phyloP scores from a whole-genome alignment of 2,329 filamentous ascomycete species.

The Verticillium nonalfalfae region DNA sequence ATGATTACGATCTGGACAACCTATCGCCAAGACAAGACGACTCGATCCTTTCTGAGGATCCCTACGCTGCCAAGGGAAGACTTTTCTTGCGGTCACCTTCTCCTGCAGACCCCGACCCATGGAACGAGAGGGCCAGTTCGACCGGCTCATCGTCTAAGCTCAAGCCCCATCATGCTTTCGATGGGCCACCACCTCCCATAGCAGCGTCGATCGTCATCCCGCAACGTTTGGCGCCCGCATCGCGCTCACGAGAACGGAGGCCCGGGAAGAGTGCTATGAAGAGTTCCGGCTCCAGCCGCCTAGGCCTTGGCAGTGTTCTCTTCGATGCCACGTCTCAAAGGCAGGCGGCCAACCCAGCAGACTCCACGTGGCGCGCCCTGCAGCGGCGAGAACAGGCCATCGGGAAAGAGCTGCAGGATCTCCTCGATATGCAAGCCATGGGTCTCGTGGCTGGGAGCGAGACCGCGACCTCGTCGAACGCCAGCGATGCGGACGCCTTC shows the following conservation, averaged over 20 bases:
- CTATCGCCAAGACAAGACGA: constrained; percentile 29
- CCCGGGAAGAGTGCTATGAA: not conserved
- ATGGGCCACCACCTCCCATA: constrained; percentile 45
- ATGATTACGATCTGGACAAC: constrained; percentile 30
- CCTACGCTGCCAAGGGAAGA: constrained; percentile 11
- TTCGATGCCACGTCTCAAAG: constrained; percentile 25
- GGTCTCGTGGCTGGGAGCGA: constrained; percentile 32
- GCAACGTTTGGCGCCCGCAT: constrained; percentile 9
- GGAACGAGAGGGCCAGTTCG: constrained; percentile 14
- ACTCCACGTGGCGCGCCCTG: constrained; percentile 40
- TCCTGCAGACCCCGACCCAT: constrained; percentile 4
- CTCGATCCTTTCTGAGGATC: constrained; percentile 14
- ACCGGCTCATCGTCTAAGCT: constrained; percentile 23
- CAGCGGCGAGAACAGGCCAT: constrained; percentile 38
- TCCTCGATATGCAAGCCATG: constrained; percentile 42
- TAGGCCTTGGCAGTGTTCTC: constrained; percentile 26
- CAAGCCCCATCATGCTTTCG: constrained; percentile 31
- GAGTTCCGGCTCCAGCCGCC: constrained; percentile 1
- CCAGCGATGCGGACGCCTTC: constrained; percentile 19
- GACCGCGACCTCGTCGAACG: constrained; percentile 10
- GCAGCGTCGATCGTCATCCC: constrained; percentile 30
- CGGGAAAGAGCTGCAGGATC: constrained; percentile 38
- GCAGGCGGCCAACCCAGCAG: constrained; percentile 23
- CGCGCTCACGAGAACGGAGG: not conserved
- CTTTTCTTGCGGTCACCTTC: constrained; percentile 5